Percentiles rank a stretch among this genome's conserved stretches.
Evolutionary conservation across 768 basidiomycete genomes (phyloP).

Genomic region (Boletellus emodensis): DNA sequence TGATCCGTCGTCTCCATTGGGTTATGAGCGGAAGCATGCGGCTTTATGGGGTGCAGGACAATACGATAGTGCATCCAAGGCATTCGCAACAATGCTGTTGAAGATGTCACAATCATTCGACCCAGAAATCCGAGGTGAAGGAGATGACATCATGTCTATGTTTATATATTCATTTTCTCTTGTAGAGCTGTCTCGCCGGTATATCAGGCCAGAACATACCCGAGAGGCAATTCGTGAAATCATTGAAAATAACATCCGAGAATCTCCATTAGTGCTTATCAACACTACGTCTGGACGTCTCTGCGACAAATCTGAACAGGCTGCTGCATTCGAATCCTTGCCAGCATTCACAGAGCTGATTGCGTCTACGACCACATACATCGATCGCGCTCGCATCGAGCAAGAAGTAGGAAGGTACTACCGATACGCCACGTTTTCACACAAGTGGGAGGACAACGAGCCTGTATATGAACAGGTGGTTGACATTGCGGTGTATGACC

Average conservation of each 20-base stretch:
- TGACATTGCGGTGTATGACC: constrained; percentile 3
- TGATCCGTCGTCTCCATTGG: constrained; percentile 7
- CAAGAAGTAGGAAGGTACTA: not conserved
- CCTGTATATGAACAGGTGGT: constrained; percentile 5
- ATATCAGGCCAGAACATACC: not conserved
- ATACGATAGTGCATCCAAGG: constrained; percentile 2
- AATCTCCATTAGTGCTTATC: constrained; percentile 11
- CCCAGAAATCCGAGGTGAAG: constrained; percentile 6
- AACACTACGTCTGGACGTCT: constrained; percentile 9
- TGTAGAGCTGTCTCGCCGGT: not conserved
- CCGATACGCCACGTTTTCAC: too few species aligned
- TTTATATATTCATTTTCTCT: not conserved
- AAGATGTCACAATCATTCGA: constrained; percentile 2
- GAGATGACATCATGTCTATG: not conserved
- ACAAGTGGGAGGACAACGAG: not conserved
- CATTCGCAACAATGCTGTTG: constrained; percentile 9
- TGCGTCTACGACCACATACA: constrained; percentile 9
- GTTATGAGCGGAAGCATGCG: constrained; percentile 4
- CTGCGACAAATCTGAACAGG: constrained; percentile 1
- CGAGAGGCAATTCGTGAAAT: not conserved
- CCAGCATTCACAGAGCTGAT: constrained; percentile 8
- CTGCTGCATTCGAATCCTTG: constrained; percentile 5
- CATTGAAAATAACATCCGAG: constrained; percentile 1
- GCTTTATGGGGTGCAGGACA: not conserved
- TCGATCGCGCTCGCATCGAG: constrained; percentile 4